Base-by-base conservation (phyloP, 495 filamentous ascomycete genomes). In the Penicillium maclennaniae region DNA sequence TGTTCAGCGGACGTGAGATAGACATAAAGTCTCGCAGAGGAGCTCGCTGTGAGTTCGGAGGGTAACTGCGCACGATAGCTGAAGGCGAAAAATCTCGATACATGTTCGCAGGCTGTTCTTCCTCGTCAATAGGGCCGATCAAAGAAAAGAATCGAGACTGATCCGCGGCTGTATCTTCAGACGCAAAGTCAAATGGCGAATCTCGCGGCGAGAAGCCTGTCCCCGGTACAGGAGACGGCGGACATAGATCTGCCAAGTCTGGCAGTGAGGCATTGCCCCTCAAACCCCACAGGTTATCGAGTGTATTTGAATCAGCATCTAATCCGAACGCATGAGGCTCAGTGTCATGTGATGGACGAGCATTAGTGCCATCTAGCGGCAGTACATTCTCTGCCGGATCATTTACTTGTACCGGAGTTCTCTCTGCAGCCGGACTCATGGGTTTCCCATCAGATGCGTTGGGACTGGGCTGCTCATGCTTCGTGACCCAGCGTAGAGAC, bases 401-500 rank as follows among this genome's bases (percentile, higher is more conserved):
- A 2, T 40, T 38, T 21, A 49, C 17, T 17, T 58, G 45, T 8
- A 36, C 36, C 17, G 51, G 42, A 27, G 45, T 40, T 14, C 47
- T 52, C n/a, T 49, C 37, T 19, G 47, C 36, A 48, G 27, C 39
- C 5, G 63, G 60, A 49, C 60, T 59, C 19, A 42, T 15, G 6
- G 37, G 37, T 38, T 45, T 58, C 16, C 43, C 53, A 34, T 57
- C 58, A 8, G 51, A 49, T 31, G 56, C 61, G 23, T 45, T 43
- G 8, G 61, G 58, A 45, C 48, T 66, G 1, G 56, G 41, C 19
- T 61, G 49, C 5, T 65, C 66, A 62, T 79, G 72, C 56, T 82
- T 79, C 15, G 78, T 80, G 15, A 79, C 73, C 80, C 80, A 83
- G 28, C 75, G 71, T 15, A 83, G 59, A 6, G 74, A 66, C 58